Percentiles rank a stretch among this genome's conserved stretches.
Conservation (phyloP, 139 green algal genomes). For the Chlamydomonas sp. region DNA sequence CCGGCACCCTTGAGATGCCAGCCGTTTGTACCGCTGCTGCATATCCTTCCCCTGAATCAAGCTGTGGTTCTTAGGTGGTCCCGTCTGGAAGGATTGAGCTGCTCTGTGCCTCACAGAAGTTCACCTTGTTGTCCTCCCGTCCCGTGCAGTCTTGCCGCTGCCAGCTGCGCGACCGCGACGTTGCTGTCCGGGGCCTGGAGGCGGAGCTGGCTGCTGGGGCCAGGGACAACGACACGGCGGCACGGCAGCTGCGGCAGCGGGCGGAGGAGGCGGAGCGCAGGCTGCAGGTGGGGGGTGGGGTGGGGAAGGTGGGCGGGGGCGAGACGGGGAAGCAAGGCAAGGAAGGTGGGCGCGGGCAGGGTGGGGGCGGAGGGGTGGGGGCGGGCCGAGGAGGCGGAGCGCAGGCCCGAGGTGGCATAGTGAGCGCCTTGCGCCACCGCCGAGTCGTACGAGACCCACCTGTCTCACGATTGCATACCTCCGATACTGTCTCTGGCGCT, state of each 20-base stretch:
- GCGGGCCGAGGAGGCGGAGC: background rate
- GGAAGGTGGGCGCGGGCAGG: background rate
- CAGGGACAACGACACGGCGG: slow-evolving; percentile 28
- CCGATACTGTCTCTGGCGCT: slow-evolving; percentile 26
- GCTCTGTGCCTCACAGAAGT: too few relatives aligned
- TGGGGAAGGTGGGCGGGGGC: background rate
- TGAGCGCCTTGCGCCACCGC: background rate
- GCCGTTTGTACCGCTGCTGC: background rate
- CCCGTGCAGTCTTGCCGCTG: slow-evolving; percentile 38
- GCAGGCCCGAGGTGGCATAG: background rate
- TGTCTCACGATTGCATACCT: background rate
- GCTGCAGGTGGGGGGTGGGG: slow-evolving; percentile 20
- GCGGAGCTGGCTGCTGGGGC: slow-evolving; percentile 45
- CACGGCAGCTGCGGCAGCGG: slow-evolving; percentile 26
- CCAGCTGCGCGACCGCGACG: slow-evolving; percentile 41
- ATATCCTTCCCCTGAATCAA: too few relatives aligned
- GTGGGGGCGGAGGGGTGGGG: background rate
- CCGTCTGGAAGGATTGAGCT: too few relatives aligned
- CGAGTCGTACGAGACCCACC: slow-evolving; percentile 35
- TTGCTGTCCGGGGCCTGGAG: slow-evolving; percentile 23
- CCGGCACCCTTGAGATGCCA: background rate
- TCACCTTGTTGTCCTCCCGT: too few relatives aligned
- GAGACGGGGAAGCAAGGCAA: slow-evolving; percentile 1
- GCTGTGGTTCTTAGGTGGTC: too few relatives aligned
- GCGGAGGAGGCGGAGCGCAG: slow-evolving; percentile 32